phyloP scores from a whole-genome alignment of 2,329 filamentous ascomycete species.

The Penicillium polonicum region DNA sequence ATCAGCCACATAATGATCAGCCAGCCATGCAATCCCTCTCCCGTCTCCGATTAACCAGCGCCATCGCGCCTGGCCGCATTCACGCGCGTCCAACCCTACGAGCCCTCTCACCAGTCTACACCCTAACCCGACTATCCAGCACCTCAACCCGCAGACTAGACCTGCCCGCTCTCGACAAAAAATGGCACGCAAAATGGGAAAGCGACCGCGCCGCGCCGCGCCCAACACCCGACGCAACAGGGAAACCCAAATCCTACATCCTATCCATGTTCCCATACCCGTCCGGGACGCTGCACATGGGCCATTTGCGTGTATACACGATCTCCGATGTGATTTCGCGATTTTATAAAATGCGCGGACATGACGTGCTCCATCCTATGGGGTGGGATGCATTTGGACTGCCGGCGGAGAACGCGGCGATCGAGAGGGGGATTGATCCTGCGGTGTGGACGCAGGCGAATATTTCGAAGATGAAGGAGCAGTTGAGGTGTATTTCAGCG shows the following conservation, averaged over 20 bases:
- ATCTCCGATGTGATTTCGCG: conserved; percentile 83
- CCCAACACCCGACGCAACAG: conserved; percentile 7
- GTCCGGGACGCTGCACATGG: conserved; percentile 80
- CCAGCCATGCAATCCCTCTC: conserved; percentile 29
- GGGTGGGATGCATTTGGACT: conserved; percentile 93
- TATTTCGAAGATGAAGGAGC: conserved; percentile 80
- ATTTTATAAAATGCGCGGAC: conserved; percentile 71
- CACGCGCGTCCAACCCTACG: conserved; percentile 14
- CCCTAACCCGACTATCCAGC: conserved; percentile 27
- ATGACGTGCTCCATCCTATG: conserved; percentile 80
- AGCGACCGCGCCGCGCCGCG: conserved; percentile 14
- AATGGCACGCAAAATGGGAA: conserved; percentile 57
- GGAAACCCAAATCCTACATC: conserved; percentile 60
- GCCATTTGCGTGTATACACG: conserved; percentile 84
- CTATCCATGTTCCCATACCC: conserved; percentile 94
- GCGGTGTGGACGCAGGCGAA: conserved; percentile 77
- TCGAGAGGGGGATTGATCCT: conserved; percentile 76
- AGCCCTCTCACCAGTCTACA: conserved; percentile 13
- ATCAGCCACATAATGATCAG: conserved; percentile 21
- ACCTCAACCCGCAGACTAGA: conserved; percentile 38
- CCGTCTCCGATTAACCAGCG: conserved; percentile 28
- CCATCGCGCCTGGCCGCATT: conserved; percentile 22
- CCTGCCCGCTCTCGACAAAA: conserved; percentile 49
- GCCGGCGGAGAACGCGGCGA: conserved; percentile 86
- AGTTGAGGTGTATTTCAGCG: conserved; percentile 75